Evolutionary conservation across 176 grass and related monocot genomes (phyloP), one percentile per base, ranked within the genome.

Genomic region (Bolboschoenus planiculmis): DNA sequence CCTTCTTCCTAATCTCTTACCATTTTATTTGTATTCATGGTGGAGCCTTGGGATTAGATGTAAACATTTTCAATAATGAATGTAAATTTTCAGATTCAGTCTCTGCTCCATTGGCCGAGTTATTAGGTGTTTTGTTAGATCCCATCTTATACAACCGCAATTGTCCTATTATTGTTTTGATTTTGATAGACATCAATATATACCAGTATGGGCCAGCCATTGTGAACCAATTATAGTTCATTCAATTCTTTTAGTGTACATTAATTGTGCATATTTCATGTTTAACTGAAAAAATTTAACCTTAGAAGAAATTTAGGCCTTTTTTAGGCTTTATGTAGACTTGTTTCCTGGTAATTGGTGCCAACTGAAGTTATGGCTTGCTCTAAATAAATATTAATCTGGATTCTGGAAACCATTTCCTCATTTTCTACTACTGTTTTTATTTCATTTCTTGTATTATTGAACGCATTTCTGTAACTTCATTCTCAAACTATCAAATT

Each of bases 1-100:
- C 59, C 18, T 85, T 16, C 56, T 29, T 86, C 80, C n/a, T 91
- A 36, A 82, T 82, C 43, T 82, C 60, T 66, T 63, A 46, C 21
- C 36, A 65, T 61, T 81, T 81, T 61, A 81, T 82, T 40, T 64
- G 34, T 48, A 63, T 82, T 82, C 79, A 31, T 47, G 44, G 14
- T 53, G 23, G 72, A 76, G 21, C 58, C 7, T 34, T 47, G 3
- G 33, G 24, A 48, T 82, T 82, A 43, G 58, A 39, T 82, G 79
- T 82, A 82, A 66, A 82, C 51, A 62, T 10, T 16, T 48, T 65
- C 39, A 82, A 63, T 82, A 82, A 65, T 50, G 20, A 63, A 34
- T 82, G 60, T 77, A 77, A 31, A 77, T 51, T 51, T 30, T 77
- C 26, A 75, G 71, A 50, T 75, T 27, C 13, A 16, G 50, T 27